These are phyloP conservation scores for Sungouiella thailandica DNA, from an alignment of 805 yeast species.

Conservation along the genomic window DNA sequence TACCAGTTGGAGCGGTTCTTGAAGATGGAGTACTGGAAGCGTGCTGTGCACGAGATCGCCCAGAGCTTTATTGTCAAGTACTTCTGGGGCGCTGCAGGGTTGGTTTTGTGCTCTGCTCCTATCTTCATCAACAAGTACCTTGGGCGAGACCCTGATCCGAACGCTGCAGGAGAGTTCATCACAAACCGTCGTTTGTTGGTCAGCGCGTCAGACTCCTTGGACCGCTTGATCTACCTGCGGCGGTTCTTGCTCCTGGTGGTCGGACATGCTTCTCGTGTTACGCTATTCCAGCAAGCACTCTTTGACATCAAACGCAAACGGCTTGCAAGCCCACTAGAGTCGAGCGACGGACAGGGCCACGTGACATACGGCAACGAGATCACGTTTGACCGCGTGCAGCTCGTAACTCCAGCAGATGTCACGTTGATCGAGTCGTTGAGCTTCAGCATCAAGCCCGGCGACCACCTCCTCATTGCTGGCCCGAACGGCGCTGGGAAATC, in stretches of 20 bases:
- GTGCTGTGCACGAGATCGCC: constrained; percentile 76
- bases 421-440: constrained; percentile 59
- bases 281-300: constrained; percentile 63
- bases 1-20: constrained; percentile 76
- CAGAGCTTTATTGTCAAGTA: constrained; percentile 88
- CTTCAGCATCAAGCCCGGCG: constrained; percentile 73
- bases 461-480: constrained; percentile 84
- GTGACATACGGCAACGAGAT: constrained; percentile 47
- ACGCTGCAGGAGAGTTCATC: constrained; percentile 75
- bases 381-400: constrained; percentile 69
- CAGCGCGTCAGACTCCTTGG: constrained; percentile 84
- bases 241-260: constrained; percentile 76
- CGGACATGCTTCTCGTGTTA: constrained; percentile 75
- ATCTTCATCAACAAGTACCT: constrained; percentile 61
- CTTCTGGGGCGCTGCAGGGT: constrained; percentile 94
- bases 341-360: constrained; percentile 12
- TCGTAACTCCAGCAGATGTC: constrained; percentile 81
- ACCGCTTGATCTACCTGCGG: constrained; percentile 79
- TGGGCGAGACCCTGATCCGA: constrained; percentile 38
- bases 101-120: constrained; percentile 82
- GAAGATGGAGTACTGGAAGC: constrained; percentile 67
- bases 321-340: constrained; percentile 13
- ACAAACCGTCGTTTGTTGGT: constrained; percentile 81
- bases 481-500: constrained; percentile 97
- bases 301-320: constrained; percentile 35